These are phyloP conservation scores for Elaeis guineensis DNA, from an alignment of 176 grass and related monocot genomes.

Conservation along the genomic window DNA sequence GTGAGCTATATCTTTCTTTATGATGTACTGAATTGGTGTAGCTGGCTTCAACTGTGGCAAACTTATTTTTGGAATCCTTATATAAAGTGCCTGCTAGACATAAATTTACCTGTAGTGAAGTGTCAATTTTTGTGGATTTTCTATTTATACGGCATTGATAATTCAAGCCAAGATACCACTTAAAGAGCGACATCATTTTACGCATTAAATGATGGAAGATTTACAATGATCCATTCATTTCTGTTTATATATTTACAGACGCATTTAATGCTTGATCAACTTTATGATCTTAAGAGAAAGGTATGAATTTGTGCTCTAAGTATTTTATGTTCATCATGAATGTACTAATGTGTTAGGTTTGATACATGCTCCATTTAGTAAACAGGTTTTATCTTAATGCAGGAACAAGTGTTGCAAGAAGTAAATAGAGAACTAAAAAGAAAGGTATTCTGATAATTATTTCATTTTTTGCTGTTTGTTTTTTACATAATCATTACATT, in stretches of 20 bases:
- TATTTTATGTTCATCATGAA: background rate
- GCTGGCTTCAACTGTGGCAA: too few species aligned
- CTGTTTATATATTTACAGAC: conserved; percentile 22
- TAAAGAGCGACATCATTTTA: too few species aligned
- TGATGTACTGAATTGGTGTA: too few species aligned
- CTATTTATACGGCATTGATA: too few species aligned
- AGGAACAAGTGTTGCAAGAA: conserved; percentile 66
- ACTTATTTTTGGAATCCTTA: too few species aligned
- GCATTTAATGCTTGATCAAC: conserved; percentile 52
- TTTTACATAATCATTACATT: background rate
- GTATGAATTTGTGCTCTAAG: conserved; percentile 17
- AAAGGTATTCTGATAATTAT: conserved; percentile 32
- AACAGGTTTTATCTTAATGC: background rate
- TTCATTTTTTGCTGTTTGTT: background rate
- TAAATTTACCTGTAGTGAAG: too few species aligned
- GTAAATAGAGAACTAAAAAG: conserved; percentile 53
- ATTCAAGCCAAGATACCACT: too few species aligned
- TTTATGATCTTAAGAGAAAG: conserved; percentile 54
- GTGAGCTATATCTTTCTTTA: too few species aligned
- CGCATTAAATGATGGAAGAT: background rate
- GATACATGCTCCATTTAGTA: background rate
- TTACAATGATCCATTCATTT: background rate
- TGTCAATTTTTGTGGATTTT: too few species aligned
- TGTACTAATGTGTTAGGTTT: background rate
- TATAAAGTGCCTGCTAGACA: too few species aligned